A percentile compares a stretch with the other conserved stretches of the same genome.
These are phyloP conservation scores for Paraglomus brasilianum DNA, from an alignment of 192 early-diverging fungal species.

Conservation along the genomic window DNA sequence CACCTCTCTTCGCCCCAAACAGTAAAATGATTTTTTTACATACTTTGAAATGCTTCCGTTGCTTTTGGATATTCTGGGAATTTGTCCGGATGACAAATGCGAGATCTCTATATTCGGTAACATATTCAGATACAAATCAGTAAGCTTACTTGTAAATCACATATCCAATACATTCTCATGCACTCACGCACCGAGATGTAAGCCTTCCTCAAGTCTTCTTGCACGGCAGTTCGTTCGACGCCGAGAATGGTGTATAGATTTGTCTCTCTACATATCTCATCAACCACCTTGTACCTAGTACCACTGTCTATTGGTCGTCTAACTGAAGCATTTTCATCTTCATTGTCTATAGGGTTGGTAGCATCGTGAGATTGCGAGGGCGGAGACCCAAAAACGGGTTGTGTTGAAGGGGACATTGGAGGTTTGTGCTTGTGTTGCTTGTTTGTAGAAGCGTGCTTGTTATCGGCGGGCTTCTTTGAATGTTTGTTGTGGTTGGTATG, in stretches of 20 bases:
- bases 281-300: slow-evolving; percentile 41
- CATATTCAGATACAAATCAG: neutral
- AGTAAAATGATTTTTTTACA: neutral
- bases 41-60: slow-evolving; percentile 58
- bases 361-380: too few relatives aligned
- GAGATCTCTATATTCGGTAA: slow-evolving; percentile 46
- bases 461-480: too few relatives aligned
- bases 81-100: slow-evolving; percentile 60
- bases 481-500: too few relatives aligned
- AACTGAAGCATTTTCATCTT: too few relatives aligned
- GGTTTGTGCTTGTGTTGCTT: too few relatives aligned
- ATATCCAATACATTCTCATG: neutral
- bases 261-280: slow-evolving; percentile 49
- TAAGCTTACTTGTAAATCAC: neutral
- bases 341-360: too few relatives aligned
- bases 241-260: slow-evolving; percentile 51
- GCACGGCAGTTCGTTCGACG: slow-evolving; percentile 37
- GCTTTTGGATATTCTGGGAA: slow-evolving; percentile 57
- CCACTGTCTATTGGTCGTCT: too few relatives aligned
- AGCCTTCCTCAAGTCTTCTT: slow-evolving; percentile 53
- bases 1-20: neutral
- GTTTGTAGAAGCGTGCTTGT: too few relatives aligned
- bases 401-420: too few relatives aligned
- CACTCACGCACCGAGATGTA: slow-evolving; percentile 40
- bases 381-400: too few relatives aligned